A percentile compares a stretch with the other conserved stretches of the same genome.
phyloP scores from a whole-genome alignment of 2,329 filamentous ascomycete genomes.

The Beauveria sp. region DNA sequence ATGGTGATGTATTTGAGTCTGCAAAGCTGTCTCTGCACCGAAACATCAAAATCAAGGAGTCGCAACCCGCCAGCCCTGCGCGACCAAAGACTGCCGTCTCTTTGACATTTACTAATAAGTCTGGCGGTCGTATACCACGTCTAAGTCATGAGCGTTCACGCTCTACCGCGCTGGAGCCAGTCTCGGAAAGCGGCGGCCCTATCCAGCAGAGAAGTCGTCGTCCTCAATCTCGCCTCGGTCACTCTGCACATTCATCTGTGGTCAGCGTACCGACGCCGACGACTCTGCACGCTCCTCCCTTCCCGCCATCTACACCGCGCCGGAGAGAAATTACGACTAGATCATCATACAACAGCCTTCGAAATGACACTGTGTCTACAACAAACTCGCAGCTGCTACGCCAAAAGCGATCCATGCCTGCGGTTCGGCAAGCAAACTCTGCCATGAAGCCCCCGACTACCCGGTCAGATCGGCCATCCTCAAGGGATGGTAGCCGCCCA shows the following conservation, averaged over 20 bases:
- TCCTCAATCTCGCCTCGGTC: constrained; percentile 60
- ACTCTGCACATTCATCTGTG: constrained; percentile 62
- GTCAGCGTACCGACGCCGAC: constrained; percentile 56
- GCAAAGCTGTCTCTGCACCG: constrained; percentile 79
- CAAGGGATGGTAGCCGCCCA: constrained; percentile 48
- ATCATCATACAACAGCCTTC: constrained; percentile 44
- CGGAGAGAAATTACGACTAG: constrained; percentile 52
- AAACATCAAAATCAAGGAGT: constrained; percentile 80
- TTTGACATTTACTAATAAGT: constrained; percentile 83
- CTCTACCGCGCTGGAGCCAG: constrained; percentile 73
- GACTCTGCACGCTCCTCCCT: constrained; percentile 45
- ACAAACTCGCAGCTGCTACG: constrained; percentile 58
- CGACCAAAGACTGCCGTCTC: constrained; percentile 71
- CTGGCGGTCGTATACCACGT: constrained; percentile 67
- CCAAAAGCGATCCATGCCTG: constrained; percentile 58
- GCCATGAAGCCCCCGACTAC: constrained; percentile 40
- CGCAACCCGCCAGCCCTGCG: constrained; percentile 60
- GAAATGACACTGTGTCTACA: constrained; percentile 51
- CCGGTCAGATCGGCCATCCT: constrained; percentile 51
- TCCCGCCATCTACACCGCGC: constrained; percentile 52
- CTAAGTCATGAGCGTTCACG: constrained; percentile 65
- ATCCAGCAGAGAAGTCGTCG: constrained; percentile 52
- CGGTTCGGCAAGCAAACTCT: constrained; percentile 44
- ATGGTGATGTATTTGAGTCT: constrained; percentile 72
- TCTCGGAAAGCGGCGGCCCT: constrained; percentile 80